Conservation (phyloP, 257 asterid species). For the Forsythia viridissima region DNA sequence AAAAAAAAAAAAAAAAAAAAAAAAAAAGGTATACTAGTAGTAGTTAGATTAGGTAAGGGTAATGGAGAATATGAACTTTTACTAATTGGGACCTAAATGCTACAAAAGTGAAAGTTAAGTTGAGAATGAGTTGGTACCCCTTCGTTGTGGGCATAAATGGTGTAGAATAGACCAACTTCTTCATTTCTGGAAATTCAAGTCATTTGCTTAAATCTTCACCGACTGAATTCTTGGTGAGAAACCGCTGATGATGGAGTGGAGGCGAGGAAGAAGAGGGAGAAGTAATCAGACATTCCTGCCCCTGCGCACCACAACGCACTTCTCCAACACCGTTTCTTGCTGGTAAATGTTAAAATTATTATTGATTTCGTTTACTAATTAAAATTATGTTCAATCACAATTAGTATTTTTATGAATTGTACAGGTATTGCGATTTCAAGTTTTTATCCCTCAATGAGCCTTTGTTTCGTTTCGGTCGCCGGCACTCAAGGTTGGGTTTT, state of each 20-base stretch:
- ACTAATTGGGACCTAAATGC: no score
- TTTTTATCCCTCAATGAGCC: constrained; percentile 60
- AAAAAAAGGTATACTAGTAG: no score
- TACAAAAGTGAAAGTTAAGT: no score
- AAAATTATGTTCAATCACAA: not conserved
- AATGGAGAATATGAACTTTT: no score
- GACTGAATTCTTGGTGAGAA: no score
- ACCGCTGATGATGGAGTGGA: constrained; percentile 41
- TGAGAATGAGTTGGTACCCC: no score
- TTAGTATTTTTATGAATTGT: constrained; percentile 2
- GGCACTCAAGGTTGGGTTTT: constrained; percentile 54
- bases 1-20: no score
- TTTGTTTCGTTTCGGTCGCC: constrained; percentile 70
- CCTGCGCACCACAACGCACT: constrained; percentile 40
- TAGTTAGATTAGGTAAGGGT: no score
- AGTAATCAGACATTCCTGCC: constrained; percentile 55
- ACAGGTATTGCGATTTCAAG: constrained; percentile 85
- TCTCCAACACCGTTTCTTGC: constrained; percentile 61
- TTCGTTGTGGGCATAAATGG: no score
- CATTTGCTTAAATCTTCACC: no score
- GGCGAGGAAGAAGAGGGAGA: constrained; percentile 55
- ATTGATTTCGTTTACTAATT: constrained; percentile 3
- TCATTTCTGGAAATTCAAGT: no score
- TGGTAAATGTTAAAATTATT: constrained; percentile 38
- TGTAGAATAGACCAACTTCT: no score